These are phyloP conservation scores for Taphrina populina DNA, from an alignment of 1,139 yeast genomes.

Conservation along the genomic window DNA sequence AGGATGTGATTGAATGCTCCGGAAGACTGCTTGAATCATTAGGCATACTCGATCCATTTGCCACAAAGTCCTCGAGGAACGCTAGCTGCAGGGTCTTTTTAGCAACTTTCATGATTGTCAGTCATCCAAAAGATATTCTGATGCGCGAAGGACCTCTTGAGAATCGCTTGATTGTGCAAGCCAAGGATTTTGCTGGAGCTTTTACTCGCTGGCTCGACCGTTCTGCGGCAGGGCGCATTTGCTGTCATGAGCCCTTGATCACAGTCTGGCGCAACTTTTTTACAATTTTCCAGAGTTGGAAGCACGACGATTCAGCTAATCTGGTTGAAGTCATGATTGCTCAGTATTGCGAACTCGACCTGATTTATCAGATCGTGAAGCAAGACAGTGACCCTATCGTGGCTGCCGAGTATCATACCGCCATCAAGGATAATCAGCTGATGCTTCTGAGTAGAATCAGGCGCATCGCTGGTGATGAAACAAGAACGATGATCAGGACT, in stretches of 20 bases:
- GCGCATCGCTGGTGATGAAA: constrained; percentile 20
- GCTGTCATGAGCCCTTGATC: neutral
- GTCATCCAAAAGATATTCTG: constrained; percentile 23
- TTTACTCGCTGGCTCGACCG: constrained; percentile 2
- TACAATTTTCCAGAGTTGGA: constrained; percentile 21
- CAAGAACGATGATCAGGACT: neutral
- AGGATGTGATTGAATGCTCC: neutral
- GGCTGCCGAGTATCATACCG: constrained; percentile 27
- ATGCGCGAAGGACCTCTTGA: constrained; percentile 7
- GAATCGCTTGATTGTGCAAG: neutral
- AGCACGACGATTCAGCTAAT: constrained; percentile 19
- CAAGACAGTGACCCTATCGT: constrained; percentile 25
- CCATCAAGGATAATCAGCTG: constrained; percentile 23
- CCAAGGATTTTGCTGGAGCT: constrained; percentile 3
- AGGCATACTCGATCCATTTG: neutral
- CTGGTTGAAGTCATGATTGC: constrained; percentile 29
- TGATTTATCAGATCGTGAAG: constrained; percentile 24
- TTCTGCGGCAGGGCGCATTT: neutral
- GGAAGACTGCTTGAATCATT: neutral
- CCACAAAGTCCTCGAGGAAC: neutral
- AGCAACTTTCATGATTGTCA: constrained; percentile 18
- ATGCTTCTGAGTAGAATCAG: constrained; percentile 16
- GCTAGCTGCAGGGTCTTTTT: constrained; percentile 16
- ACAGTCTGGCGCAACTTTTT: constrained; percentile 8
- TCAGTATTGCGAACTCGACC: constrained; percentile 31